Conservation (phyloP, 768 basidiomycete species). For the Austroboletus festivus region DNA sequence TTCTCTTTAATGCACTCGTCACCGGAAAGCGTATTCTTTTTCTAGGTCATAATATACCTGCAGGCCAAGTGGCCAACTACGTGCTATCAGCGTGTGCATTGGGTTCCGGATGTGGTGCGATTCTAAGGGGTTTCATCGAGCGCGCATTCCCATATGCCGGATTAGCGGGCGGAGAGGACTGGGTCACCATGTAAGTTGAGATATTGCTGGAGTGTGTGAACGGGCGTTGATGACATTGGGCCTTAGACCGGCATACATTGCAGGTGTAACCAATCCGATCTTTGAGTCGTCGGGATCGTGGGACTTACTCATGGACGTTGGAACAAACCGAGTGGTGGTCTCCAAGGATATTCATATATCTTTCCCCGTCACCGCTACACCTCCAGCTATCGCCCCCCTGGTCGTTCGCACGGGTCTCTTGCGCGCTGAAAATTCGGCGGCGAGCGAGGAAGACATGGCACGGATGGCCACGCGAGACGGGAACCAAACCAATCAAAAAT, state of each 20-base stretch:
- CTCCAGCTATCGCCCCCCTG: constrained; percentile 41
- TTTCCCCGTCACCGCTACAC: constrained; percentile 45
- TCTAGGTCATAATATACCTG: constrained; percentile 85
- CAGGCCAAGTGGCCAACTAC: constrained; percentile 85
- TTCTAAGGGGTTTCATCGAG: constrained; percentile 83
- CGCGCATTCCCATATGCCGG: constrained; percentile 96
- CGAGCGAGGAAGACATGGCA: constrained; percentile 71
- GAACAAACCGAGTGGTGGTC: constrained; percentile 80
- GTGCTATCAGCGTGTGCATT: constrained; percentile 94
- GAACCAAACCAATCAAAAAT: constrained; percentile 52
- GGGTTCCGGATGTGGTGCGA: constrained; percentile 83
- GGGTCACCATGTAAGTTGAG: constrained; percentile 76
- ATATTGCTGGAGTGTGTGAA: neutral
- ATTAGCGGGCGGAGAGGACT: constrained; percentile 81
- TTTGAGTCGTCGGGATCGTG: constrained; percentile 85
- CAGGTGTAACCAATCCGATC: constrained; percentile 96
- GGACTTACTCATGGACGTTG: constrained; percentile 93
- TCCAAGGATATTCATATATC: constrained; percentile 76
- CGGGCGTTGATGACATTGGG: constrained; percentile 6
- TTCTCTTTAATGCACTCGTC: constrained; percentile 93
- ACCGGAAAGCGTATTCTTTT: constrained; percentile 97
- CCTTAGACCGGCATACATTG: constrained; percentile 84
- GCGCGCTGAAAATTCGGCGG: constrained; percentile 59
- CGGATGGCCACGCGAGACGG: constrained; percentile 44
- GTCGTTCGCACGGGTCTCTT: constrained; percentile 58